Conservation (phyloP, 352 stramenopile genomes). For the Phytophthora idaei region DNA sequence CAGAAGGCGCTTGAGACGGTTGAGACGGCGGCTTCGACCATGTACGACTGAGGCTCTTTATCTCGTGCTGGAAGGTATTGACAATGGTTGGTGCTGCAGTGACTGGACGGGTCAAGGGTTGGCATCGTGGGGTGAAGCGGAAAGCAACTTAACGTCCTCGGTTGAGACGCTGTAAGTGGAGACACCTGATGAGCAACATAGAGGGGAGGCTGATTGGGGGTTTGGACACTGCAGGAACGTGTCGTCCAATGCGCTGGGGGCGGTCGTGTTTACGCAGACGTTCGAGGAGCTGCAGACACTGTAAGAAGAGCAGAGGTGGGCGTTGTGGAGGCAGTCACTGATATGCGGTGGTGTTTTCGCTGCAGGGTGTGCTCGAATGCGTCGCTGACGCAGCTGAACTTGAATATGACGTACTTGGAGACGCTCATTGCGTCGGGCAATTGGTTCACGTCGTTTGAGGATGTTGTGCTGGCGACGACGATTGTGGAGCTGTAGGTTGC, state of each 20-base stretch:
- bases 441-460: conserved; percentile 30
- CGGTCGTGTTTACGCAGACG: conserved; percentile 27
- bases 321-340: neutral
- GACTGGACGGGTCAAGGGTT: conserved; percentile 16
- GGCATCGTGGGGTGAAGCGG: conserved; percentile 30
- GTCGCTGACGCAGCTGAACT: conserved; percentile 31
- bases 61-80: neutral
- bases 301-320: conserved; percentile 7
- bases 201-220: neutral
- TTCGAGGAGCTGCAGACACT: conserved; percentile 30
- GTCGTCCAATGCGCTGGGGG: conserved; percentile 22
- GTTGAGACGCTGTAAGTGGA: conserved; percentile 27
- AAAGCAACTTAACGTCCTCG: conserved; percentile 23
- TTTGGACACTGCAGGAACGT: conserved; percentile 23
- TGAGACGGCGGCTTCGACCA: conserved; percentile 1
- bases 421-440: conserved; percentile 32
- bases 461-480: conserved; percentile 30
- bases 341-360: neutral
- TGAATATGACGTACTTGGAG: conserved; percentile 34
- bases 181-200: neutral
- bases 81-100: conserved; percentile 12
- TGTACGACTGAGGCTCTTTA: conserved; percentile 2
- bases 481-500: conserved; percentile 34
- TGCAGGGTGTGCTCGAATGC: conserved; percentile 35
- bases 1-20: neutral